Conservation (phyloP, 257 asterid genomes). For the Striga asiatica region DNA sequence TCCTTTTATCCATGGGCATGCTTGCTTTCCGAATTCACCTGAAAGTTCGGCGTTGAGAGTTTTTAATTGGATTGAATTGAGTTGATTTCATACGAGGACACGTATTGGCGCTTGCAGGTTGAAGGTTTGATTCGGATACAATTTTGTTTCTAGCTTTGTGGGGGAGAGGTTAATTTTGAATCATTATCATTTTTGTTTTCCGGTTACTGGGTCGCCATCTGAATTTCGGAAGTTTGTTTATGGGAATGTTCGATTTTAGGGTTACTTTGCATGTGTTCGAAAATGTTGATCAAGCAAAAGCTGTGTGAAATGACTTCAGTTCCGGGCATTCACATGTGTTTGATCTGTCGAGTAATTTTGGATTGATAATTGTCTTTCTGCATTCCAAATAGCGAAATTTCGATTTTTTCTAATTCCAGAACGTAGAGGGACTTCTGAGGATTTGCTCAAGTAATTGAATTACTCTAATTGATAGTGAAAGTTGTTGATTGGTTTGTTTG, state of each 20-base stretch:
- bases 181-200: not conserved
- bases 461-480: not conserved
- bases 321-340: not conserved
- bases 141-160: not conserved
- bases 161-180: not conserved
- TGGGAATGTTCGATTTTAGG: conserved; percentile 6
- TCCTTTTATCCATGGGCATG: conserved; percentile 6
- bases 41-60: conserved; percentile 12
- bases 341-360: not conserved
- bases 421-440: not conserved
- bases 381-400: conserved; percentile 1
- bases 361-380: not conserved
- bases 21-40: conserved; percentile 9
- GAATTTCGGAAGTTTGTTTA: conserved; percentile 4
- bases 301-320: not conserved
- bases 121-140: conserved; percentile 18
- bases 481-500: not conserved
- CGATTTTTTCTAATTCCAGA: not conserved
- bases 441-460: not conserved
- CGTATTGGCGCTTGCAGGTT: conserved; percentile 5
- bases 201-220: conserved; percentile 10
- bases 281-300: conserved; percentile 11
- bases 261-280: not conserved
- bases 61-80: conserved; percentile 11
- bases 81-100: not conserved